Base-by-base conservation (phyloP, 169 alveolate genomes). In the Plasmodium reichenowi region DNA sequence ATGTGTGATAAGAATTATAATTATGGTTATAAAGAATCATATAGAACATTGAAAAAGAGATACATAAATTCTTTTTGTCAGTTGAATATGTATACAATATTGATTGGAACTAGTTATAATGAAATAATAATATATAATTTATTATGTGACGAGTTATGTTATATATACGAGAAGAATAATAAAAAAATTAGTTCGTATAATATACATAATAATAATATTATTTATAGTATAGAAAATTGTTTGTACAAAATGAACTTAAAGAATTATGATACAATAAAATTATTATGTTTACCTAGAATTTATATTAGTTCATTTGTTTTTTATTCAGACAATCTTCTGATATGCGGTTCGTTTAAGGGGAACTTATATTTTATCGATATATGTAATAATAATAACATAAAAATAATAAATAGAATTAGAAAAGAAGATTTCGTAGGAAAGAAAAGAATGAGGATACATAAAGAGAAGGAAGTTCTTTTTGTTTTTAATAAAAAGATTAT, bases 301-400 rank as follows among this genome's bases (percentile, higher is more conserved):
- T 12, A 56, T 59, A 52, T 78, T 17, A 64, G 75, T 6, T 9
- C 89, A 26, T 78, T 78, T 64, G 26, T 78, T 24, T 78, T 78
- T 54, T 70, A 50, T 47, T 78, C 89, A 38, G 66, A 71, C 29
- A 58, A 38, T n/a, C 10, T 78, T 9, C 32, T 78, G 48, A 78
- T 78, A 26, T 78, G 89, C 24, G 89, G 89, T 2, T 64, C 89
- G 5, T 22, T 26, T 15, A 64, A 58, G 38, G 89, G 89, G 2
- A 38, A 47, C 66, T 52, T 78, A 60, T 66, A 52, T 70, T 78
- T 78, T 58, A 64, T 78, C 15, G 22, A 50, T 15, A 43, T 78
- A 64, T 78, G 72, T 22, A 22, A 78, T 22, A 72, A 20, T 17
- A 45, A 45, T 10, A 38, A 38, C 47, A 71, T 45, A 67, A 78